Base-by-base conservation (phyloP, 495 filamentous ascomycete genomes). In the Neurospora sp. region DNA sequence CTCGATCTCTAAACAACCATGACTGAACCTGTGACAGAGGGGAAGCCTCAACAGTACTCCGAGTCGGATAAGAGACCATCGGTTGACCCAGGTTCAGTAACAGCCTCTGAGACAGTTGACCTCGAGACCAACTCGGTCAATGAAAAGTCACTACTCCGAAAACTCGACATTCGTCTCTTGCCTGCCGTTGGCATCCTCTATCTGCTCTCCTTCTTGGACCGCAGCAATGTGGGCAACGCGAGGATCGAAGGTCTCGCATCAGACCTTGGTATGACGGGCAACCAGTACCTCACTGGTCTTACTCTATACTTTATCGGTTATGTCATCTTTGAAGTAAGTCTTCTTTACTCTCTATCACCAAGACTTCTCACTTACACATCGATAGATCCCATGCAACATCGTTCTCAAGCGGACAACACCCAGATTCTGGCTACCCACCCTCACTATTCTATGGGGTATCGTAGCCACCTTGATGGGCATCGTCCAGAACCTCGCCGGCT, bases 221-320 rank as follows among this genome's bases (percentile, higher is more conserved):
- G 91, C 70, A 91, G 89, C 79, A 94, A 93, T 83, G 90, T 84
- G 48, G 85, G 85, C 68, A 87, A 87, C 72, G 86, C 85, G 1
- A 80, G 80, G 22, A 82, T 88, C 68, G 91, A 93, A 77, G 91
- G 91, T 31, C 83, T 94, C 68, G 81, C 87, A 0, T 82, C 74
- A 37, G 90, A 92, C 75, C 76, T 93, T 35, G 75, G 88, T 59
- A 93, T 93, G 85, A 89, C 88, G 44, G 91, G 89, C 3, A 87
- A 93, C 74, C 88, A 93, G 74, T 93, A 93, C 73, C 83, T 93
- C 0, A 90, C 89, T 5, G 88, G 90, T 0, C 80, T 93, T 42
- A 93, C 91, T 0, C 78, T 94, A 0, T 93, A 92, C 78, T 94
- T 93, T 79, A 83, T 93, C 69, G 91, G 91, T 66, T 94, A 94